Evolutionary conservation across 495 filamentous ascomycete genomes (phyloP), one percentile per base, ranked within the genome.

Genomic region (Annulohypoxylon nitens): DNA sequence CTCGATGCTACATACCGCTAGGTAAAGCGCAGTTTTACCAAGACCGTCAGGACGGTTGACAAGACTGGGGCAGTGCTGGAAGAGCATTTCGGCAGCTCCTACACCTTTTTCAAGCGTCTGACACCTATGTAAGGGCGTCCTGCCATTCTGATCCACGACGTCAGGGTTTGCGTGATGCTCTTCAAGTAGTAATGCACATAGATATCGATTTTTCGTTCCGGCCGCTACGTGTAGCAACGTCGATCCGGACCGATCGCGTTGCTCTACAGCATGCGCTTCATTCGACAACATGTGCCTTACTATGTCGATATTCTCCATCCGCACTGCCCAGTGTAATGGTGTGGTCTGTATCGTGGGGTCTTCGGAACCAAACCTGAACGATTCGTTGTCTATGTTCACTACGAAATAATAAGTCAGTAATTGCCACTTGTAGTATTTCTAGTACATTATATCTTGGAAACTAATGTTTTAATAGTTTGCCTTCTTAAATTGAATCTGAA

Each of bases 151-250:
- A 70, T 83, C 85, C 45, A 85, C 76, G 26, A 74, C 76, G 57
- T 78, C 75, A 61, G 85, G 79, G 78, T 86, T 79, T 12, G 81
- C 81, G 1, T 50, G 37, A 36, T 81, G 70, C 80, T 86, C 82
- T 58, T 85, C 82, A 34, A 81, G 65, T 0, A 83, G 78, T 53
- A 87, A 80, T 70, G 83, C 80, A 33, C 85, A 70, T 2, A 73
- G 14, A n/a, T 76, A 9, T 16, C 61, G 63, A 26, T 75, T 68
- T 2, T 74, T 71, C 16, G 57, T 73, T 1, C 50, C 61, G 16
- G 71, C 70, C 39, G 76, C 76, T 14, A 43, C 37, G 18, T 74
- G 76, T 8, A 78, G 33, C 43, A 67, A 37, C 11, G 74, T 75
- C n/a, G 71, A 60, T 10, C 63, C 70, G 0, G 36, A 64, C 8